phyloP scores from a whole-genome alignment of 1,284 basidiomycete genomes.

The Puccinia novopanici region DNA sequence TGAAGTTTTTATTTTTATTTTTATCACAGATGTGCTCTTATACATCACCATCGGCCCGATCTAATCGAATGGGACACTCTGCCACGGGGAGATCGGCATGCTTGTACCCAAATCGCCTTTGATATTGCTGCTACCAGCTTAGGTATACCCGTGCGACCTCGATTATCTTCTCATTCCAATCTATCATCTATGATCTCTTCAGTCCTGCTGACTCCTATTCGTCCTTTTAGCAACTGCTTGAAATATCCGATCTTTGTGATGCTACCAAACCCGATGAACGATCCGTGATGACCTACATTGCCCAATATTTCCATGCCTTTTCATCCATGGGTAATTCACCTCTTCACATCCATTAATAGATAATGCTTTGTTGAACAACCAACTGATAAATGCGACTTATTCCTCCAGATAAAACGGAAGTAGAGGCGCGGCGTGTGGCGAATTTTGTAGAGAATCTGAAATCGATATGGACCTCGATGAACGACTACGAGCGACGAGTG shows the following conservation, averaged over 20 bases:
- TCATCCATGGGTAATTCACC: conserved; percentile 78
- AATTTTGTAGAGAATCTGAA: conserved; percentile 96
- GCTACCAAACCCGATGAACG: conserved; percentile 84
- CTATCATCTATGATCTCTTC: not conserved
- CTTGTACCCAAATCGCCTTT: conserved; percentile 82
- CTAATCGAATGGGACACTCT: conserved; percentile 82
- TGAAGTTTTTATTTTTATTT: conserved; percentile 48
- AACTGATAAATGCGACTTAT: conserved; percentile 3
- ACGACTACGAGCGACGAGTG: conserved; percentile 91
- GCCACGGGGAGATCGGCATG: conserved; percentile 72
- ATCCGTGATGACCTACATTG: conserved; percentile 92
- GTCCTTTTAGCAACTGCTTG: conserved; percentile 75
- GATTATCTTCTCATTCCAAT: conserved; percentile 17
- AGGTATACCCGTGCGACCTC: conserved; percentile 74
- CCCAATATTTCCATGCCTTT: conserved; percentile 97
- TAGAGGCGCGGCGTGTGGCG: conserved; percentile 85
- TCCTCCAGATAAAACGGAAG: conserved; percentile 82
- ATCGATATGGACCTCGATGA: conserved; percentile 77
- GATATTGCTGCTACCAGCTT: conserved; percentile 80
- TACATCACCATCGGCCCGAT: conserved; percentile 94
- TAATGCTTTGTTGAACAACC: not conserved
- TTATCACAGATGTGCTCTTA: conserved; percentile 78
- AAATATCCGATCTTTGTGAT: conserved; percentile 95
- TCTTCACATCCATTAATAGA: conserved; percentile 69
- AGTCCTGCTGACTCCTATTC: conserved; percentile 51